A percentile compares a stretch with the other conserved stretches of the same genome.
Conservation (phyloP, 352 stramenopile genomes). For the Phytophthora chlamydospora region DNA sequence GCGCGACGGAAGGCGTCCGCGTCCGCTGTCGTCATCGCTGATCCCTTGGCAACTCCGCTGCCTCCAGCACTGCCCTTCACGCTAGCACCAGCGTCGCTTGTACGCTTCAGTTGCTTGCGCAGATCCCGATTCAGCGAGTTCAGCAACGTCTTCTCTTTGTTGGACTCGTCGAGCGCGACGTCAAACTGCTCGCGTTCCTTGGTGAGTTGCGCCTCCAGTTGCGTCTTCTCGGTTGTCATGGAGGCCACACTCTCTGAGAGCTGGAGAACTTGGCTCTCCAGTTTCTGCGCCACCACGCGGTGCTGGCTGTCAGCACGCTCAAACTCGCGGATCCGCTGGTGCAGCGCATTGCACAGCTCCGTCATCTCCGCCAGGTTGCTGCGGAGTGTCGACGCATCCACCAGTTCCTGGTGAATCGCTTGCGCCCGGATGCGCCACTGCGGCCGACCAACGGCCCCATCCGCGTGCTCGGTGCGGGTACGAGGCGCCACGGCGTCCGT, state of each 20-base stretch:
- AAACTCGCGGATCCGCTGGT: conserved; percentile 74
- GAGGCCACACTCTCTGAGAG: conserved; percentile 48
- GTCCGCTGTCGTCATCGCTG: conserved; percentile 46
- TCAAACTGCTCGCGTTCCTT: conserved; percentile 82
- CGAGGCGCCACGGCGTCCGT: conserved; percentile 72
- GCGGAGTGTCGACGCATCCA: conserved; percentile 67
- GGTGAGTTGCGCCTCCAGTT: conserved; percentile 63
- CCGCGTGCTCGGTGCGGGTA: conserved; percentile 27
- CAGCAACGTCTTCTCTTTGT: conserved; percentile 81
- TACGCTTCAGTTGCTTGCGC: conserved; percentile 81
- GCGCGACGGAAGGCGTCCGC: conserved; percentile 64
- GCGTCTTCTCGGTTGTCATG: conserved; percentile 46
- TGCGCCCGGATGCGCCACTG: conserved; percentile 81
- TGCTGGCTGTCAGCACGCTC: conserved; percentile 78
- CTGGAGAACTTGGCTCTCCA: conserved; percentile 75
- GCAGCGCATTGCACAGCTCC: conserved; percentile 67
- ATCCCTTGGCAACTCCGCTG: conserved; percentile 33
- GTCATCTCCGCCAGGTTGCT: conserved; percentile 66
- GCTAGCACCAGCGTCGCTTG: conserved; percentile 50
- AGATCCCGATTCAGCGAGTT: conserved; percentile 78
- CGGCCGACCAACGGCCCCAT: conserved; percentile 45
- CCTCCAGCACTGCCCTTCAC: conserved; percentile 25
- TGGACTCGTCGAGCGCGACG: conserved; percentile 72
- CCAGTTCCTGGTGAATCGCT: conserved; percentile 70
- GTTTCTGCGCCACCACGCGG: conserved; percentile 79